These are phyloP conservation scores for Paramecium sonneborni DNA, from an alignment of 73 alveolate genomes.

Conservation along the genomic window DNA sequence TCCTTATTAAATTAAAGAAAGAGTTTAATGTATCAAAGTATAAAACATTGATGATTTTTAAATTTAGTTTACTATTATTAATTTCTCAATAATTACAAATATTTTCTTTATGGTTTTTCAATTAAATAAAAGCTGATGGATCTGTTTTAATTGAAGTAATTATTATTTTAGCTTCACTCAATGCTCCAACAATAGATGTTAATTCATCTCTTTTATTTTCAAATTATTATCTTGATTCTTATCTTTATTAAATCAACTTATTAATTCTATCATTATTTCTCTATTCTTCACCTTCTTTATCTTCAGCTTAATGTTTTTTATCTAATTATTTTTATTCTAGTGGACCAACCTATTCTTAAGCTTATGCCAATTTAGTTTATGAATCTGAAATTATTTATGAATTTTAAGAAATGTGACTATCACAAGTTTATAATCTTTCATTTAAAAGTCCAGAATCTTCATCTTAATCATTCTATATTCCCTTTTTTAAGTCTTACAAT, in stretches of 20 bases:
- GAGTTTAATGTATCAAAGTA: not conserved
- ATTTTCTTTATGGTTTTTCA: not conserved
- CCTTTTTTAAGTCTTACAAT: not conserved
- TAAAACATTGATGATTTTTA: not conserved
- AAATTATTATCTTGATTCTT: not conserved
- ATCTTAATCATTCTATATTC: not conserved
- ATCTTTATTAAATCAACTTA: not conserved
- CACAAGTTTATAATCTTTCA: not conserved
- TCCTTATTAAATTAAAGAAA: not conserved
- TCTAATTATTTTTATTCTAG: not conserved
- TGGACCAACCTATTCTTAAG: not conserved
- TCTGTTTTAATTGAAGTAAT: not conserved
- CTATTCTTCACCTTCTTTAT: slow-evolving; percentile 19
- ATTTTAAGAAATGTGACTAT: not conserved
- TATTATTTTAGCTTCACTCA: not conserved
- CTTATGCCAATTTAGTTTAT: not conserved
- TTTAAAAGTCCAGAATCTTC: not conserved
- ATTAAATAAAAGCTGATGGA: not conserved
- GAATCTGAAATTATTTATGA: not conserved
- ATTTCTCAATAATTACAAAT: not conserved
- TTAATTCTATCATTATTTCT: not conserved
- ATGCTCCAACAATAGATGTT: slow-evolving; percentile 11
- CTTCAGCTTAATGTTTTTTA: not conserved
- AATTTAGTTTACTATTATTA: not conserved
- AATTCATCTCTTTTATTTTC: slow-evolving; percentile 19